Percentiles rank a stretch among this genome's conserved stretches.
These are phyloP conservation scores for Chrysoporthe puriensis DNA, from an alignment of 2,329 filamentous ascomycete species.

Conservation along the genomic window DNA sequence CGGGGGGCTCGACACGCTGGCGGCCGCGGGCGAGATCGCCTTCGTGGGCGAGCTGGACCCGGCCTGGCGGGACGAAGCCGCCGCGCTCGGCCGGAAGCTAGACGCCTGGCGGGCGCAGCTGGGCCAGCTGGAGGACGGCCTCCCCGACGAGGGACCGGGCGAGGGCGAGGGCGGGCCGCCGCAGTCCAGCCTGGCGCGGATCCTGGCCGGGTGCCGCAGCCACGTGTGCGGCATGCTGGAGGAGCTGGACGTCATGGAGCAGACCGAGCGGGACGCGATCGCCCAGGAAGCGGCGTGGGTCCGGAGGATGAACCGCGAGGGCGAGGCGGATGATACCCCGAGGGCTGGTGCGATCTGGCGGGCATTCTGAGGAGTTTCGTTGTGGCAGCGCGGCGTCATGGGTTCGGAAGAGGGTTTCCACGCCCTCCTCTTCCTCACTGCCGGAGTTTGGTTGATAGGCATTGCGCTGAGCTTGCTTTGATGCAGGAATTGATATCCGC, in stretches of 20 bases:
- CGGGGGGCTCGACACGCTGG: constrained; percentile 35
- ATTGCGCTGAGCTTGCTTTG: too few relatives aligned
- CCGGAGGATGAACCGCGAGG: constrained; percentile 52
- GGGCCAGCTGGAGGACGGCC: constrained; percentile 43
- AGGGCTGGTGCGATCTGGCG: constrained; percentile 55
- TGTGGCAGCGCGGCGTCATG: not conserved
- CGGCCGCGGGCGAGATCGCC: constrained; percentile 39
- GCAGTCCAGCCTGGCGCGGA: constrained; percentile 47
- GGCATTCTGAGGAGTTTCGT: constrained; percentile 33
- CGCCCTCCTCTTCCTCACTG: too few relatives aligned
- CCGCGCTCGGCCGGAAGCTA: constrained; percentile 56
- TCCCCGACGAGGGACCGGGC: not conserved
- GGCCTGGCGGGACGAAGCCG: constrained; percentile 63
- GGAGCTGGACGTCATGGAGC: constrained; percentile 66
- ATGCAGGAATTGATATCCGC: too few relatives aligned
- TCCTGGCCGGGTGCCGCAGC: constrained; percentile 51
- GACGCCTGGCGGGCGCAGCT: constrained; percentile 57
- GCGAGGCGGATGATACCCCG: constrained; percentile 37
- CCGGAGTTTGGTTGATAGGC: too few relatives aligned
- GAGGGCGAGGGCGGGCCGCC: constrained; percentile 30
- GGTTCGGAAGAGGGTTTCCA: not conserved
- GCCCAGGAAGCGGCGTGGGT: constrained; percentile 64
- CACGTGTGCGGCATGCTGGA: constrained; percentile 63
- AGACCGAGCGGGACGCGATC: constrained; percentile 62
- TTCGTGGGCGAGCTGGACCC: constrained; percentile 61